Base-by-base conservation (phyloP, 345 rosid genomes). In the Populus alba region DNA sequence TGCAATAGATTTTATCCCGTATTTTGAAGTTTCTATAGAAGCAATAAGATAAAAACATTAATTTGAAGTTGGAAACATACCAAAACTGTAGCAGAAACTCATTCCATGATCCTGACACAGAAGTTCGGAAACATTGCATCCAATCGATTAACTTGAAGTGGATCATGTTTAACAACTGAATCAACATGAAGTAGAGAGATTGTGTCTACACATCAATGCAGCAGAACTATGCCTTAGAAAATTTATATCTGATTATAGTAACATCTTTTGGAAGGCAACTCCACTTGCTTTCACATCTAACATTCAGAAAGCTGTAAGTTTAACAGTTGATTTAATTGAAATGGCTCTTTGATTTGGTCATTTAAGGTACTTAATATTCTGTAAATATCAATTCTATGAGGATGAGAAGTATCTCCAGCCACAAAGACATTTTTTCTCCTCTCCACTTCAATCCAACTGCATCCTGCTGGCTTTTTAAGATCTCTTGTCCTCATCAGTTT, bases 401-500 rank as follows among this genome's bases (percentile, higher is more conserved):
- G 94, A 77, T 92, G 94, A 81, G 87, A 88, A 79, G 61, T 83
- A 79, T 92, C 97, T 81, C 91, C 97, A 70, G 95, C 93, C 57
- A 92, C 71, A 87, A 94, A 94, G 37, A 81, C 86, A 80, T 79
- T 88, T 82, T 80, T 88, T 81, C 74, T 73, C 78, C 84, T 88
- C 71, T 87, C 92, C 80, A 89, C 86, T 82, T 94, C 98, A 78
- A 94, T 88, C 98, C 98, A 92, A 85, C 98, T 94, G 85, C 96
- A 91, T 75, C 94, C 98, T 11, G 93, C 92, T 68, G 91, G 89
- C 86, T 92, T 94, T 87, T 84, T 88, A 80, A 92, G 81, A 80
- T 89, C 92, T 83, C 87, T 89, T 10, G 67, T 82, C 81, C 80
- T 92, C 93, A 91, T 92, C 78, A 84, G 69, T 77, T 88, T 92